Percentiles rank a stretch among this genome's conserved stretches.
Evolutionary conservation across 2,329 filamentous ascomycete genomes (phyloP).

Genomic region (Colletotrichum salicis): DNA sequence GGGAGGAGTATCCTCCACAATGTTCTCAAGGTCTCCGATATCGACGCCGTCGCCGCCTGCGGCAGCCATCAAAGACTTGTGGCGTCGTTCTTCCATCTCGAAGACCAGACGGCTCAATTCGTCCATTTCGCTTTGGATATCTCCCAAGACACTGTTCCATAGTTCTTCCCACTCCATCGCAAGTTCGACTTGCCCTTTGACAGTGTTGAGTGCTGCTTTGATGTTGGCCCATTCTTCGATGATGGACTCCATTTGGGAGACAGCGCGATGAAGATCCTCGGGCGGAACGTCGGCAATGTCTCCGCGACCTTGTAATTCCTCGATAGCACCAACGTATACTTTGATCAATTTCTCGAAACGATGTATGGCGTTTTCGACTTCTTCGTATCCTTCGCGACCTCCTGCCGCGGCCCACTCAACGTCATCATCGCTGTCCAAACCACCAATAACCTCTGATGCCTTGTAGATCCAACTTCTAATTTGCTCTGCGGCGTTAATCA

Average conservation of each 20-base stretch:
- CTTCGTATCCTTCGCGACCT: constrained; percentile 81
- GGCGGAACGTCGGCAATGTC: constrained; percentile 80
- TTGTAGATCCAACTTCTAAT: constrained; percentile 95
- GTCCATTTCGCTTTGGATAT: constrained; percentile 89
- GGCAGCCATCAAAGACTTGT: constrained; percentile 77
- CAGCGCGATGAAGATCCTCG: constrained; percentile 78
- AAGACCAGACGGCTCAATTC: constrained; percentile 85
- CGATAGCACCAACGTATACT: constrained; percentile 93
- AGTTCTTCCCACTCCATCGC: constrained; percentile 99
- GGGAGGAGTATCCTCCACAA: constrained; percentile 85
- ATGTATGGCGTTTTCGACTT: constrained; percentile 78
- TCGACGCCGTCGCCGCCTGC: constrained; percentile 74
- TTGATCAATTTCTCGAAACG: constrained; percentile 91
- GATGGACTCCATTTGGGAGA: constrained; percentile 90
- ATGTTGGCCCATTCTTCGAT: constrained; percentile 87
- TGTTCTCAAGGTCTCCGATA: constrained; percentile 90
- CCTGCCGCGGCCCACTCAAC: constrained; percentile 96
- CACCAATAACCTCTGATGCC: constrained; percentile 86
- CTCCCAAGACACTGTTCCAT: constrained; percentile 92
- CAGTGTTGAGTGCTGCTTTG: constrained; percentile 77
- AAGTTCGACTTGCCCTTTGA: constrained; percentile 92
- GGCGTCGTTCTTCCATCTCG: constrained; percentile 96
- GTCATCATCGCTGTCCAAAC: constrained; percentile 94
- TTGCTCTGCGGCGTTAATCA: constrained; percentile 89
- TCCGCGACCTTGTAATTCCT: constrained; percentile 81